Conservation (phyloP, 1,139 yeast genomes). For the Geotrichum candidum region DNA sequence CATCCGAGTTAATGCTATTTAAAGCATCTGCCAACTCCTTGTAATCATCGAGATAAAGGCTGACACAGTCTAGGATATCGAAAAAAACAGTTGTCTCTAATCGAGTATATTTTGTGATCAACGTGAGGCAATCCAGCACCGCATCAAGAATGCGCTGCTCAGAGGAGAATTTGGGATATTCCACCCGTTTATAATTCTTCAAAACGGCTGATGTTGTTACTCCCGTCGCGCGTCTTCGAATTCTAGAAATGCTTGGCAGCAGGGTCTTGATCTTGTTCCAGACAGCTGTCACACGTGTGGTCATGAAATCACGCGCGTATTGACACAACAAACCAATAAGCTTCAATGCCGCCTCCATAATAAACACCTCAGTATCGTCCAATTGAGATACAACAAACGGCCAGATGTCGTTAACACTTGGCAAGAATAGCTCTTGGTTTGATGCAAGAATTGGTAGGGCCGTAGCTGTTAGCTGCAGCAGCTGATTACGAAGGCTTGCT, state of each 20-base stretch:
- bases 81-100: slow-evolving; percentile 25
- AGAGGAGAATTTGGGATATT: slow-evolving; percentile 25
- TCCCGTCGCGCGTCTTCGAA: not conserved
- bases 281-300: slow-evolving; percentile 43
- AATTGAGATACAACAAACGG: slow-evolving; percentile 39
- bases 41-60: slow-evolving; percentile 20
- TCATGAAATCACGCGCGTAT: slow-evolving; percentile 47
- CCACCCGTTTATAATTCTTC: not conserved
- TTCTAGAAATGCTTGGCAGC: slow-evolving; percentile 11
- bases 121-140: slow-evolving; percentile 22
- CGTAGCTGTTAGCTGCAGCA: slow-evolving; percentile 47
- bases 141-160: slow-evolving; percentile 25
- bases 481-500: slow-evolving; percentile 46
- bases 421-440: slow-evolving; percentile 53
- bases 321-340: slow-evolving; percentile 39
- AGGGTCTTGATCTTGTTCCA: slow-evolving; percentile 36
- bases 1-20: slow-evolving; percentile 22
- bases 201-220: not conserved
- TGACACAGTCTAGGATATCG: slow-evolving; percentile 20
- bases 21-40: slow-evolving; percentile 16
- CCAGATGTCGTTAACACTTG: slow-evolving; percentile 69
- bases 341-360: slow-evolving; percentile 39
- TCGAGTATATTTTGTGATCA: slow-evolving; percentile 22
- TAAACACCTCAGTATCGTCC: slow-evolving; percentile 27
- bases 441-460: slow-evolving; percentile 61